Evolutionary conservation across 1,284 basidiomycete genomes (phyloP), one percentile per base, ranked within the genome.

Genomic region (Cystobasidium pallidum): DNA sequence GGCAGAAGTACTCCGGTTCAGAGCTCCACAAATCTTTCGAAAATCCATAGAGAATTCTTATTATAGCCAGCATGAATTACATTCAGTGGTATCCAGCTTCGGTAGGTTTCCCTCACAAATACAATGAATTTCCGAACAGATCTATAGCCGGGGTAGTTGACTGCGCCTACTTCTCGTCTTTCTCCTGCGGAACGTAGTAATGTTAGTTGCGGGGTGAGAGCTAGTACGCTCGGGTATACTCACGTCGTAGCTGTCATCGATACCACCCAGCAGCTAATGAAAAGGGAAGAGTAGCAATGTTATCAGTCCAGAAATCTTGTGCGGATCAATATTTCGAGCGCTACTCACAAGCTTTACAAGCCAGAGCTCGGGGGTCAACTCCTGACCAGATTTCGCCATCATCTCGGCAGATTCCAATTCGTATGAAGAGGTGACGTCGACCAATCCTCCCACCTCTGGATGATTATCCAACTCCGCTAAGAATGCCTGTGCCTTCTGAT

Each of bases 381-480:
- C 66, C 54, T 71, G 63, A 1, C 74, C 71, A 17, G 41, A 39
- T 51, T 75, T 75, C 0, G 45, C 24, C 21, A 49, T 34, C 75
- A 75, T 75, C 68, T 76, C 73, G 51, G 68, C 73, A 8, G 74
- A 71, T 45, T 75, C 74, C 15, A 70, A n/a, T 45, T 75, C 66
- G 39, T 63, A 73, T 28, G 61, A 63, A 1, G 66, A 70, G 19
- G 72, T 73, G 51, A 36, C 52, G 28, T 73, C 71, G 24, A 66
- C 41, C 3, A 73, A 34, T 1, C 30, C 66, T 28, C 72, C 72
- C 30, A 84, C 79, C 30, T 78, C 66, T 8, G 82, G 82, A 76
- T 84, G 80, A 74, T 79, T 80, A 73, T 84, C 83, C 36, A 83
- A 77, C 67, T 81, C 81, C 36, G 78, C 82, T 21, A 84, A 78